phyloP scores from a whole-genome alignment of 1,139 yeast species.

The Kazachstania sp. region DNA sequence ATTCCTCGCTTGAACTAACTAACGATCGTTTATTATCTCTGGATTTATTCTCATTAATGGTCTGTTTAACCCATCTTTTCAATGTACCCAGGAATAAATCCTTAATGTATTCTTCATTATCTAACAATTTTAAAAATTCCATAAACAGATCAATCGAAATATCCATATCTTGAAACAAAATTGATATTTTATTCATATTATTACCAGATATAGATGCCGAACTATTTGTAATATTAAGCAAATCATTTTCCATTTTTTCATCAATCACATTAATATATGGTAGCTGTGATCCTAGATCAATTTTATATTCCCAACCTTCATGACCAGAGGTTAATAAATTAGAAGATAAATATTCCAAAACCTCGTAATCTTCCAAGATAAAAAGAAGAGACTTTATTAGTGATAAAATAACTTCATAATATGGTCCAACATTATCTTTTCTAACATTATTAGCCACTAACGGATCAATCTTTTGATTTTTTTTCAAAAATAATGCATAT shows the following conservation, averaged over 20 bases:
- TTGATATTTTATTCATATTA: slow-evolving; percentile 17
- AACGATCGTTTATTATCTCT: slow-evolving; percentile 7
- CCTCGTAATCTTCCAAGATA: slow-evolving; percentile 32
- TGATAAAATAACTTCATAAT: slow-evolving; percentile 39
- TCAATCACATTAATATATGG: slow-evolving; percentile 37
- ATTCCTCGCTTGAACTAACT: slow-evolving; percentile 20
- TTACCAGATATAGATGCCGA: background rate
- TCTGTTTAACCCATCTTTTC: slow-evolving; percentile 47
- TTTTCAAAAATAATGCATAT: slow-evolving; percentile 44
- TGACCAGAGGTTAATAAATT: slow-evolving; percentile 41
- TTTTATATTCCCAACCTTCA: slow-evolving; percentile 42
- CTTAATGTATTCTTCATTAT: slow-evolving; percentile 43
- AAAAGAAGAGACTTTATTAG: slow-evolving; percentile 44
- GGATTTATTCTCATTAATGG: slow-evolving; percentile 5
- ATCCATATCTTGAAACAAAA: slow-evolving; percentile 45
- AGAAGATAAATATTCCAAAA: slow-evolving; percentile 35
- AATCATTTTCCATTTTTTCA: background rate
- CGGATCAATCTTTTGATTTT: slow-evolving; percentile 33
- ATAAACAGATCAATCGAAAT: slow-evolving; percentile 40
- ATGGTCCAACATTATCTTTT: slow-evolving; percentile 15
- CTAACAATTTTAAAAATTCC: slow-evolving; percentile 42
- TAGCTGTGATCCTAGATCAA: slow-evolving; percentile 41
- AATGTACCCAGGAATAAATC: slow-evolving; percentile 45
- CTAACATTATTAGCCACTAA: slow-evolving; percentile 11
- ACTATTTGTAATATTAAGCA: background rate